Conservation (phyloP, 1,139 yeast genomes). For the Pichia kudriavzevii region DNA sequence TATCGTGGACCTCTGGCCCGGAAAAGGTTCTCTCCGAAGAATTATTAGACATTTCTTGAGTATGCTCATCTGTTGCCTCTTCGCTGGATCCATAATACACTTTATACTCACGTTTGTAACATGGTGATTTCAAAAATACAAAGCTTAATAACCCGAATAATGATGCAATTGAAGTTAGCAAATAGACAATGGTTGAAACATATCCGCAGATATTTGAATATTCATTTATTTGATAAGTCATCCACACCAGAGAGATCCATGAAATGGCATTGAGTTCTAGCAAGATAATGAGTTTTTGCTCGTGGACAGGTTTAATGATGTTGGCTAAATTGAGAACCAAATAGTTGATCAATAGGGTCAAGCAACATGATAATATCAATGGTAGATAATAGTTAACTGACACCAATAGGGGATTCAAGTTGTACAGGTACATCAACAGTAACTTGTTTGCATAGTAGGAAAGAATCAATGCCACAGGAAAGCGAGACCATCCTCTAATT, state of each 20-base stretch:
- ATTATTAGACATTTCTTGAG: not conserved
- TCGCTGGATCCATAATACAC: not conserved
- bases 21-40: too few relatives aligned
- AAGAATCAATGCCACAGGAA: slow-evolving; percentile 46
- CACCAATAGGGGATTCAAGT: slow-evolving; percentile 48
- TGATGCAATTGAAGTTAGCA: slow-evolving; percentile 44
- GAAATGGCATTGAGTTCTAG: slow-evolving; percentile 46
- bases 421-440: slow-evolving; percentile 31
- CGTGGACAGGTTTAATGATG: slow-evolving; percentile 52
- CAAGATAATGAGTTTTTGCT: slow-evolving; percentile 62
- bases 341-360: slow-evolving; percentile 50
- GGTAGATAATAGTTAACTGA: slow-evolving; percentile 50
- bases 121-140: slow-evolving; percentile 23
- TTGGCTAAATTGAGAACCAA: slow-evolving; percentile 45
- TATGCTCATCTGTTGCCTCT: not conserved
- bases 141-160: slow-evolving; percentile 47
- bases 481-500: slow-evolving; percentile 42
- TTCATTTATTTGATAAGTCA: slow-evolving; percentile 38
- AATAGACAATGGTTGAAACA: slow-evolving; percentile 42
- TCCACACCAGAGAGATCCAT: slow-evolving; percentile 50
- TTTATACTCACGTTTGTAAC: too few relatives aligned
- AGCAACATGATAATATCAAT: slow-evolving; percentile 36
- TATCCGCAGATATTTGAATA: slow-evolving; percentile 58
- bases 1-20: slow-evolving; percentile 8
- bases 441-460: slow-evolving; percentile 35